Evolutionary conservation across 495 filamentous ascomycete species (phyloP).

Genomic region (Talaromyces liani): DNA sequence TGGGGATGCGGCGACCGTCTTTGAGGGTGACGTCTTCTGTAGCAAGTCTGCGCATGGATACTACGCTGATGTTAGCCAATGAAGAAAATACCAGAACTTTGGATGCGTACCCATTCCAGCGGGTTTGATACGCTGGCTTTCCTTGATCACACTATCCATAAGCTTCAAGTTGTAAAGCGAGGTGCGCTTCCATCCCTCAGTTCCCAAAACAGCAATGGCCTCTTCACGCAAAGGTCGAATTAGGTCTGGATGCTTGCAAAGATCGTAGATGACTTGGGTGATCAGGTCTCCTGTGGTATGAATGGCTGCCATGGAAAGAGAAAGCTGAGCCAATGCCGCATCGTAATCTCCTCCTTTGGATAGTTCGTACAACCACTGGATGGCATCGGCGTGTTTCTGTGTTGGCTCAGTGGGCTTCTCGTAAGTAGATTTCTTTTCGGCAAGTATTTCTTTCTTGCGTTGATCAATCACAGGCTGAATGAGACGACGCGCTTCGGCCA

Average conservation of each 20-base stretch:
- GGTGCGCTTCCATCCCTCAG: conserved; percentile 3
- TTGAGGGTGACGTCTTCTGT: conserved; percentile 12
- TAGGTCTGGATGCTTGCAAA: conserved; percentile 29
- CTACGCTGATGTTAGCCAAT: not conserved
- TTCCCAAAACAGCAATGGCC: not conserved
- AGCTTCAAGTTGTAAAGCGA: conserved; percentile 11
- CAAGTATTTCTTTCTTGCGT: conserved; percentile 11
- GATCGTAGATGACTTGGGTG: conserved; percentile 34
- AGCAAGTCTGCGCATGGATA: conserved; percentile 9
- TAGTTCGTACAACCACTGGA: conserved; percentile 30
- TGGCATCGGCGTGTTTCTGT: conserved; percentile 19
- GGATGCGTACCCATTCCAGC: conserved; percentile 21
- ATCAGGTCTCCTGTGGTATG: conserved; percentile 36
- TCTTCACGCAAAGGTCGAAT: conserved; percentile 14
- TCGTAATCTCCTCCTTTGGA: conserved; percentile 17
- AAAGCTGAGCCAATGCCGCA: conserved; percentile 20
- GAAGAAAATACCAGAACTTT: not conserved
- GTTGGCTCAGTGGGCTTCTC: conserved; percentile 11
- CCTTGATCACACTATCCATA: conserved; percentile 44
- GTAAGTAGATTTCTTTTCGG: conserved; percentile 19
- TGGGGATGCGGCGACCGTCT: conserved; percentile 16
- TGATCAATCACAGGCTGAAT: conserved; percentile 15
- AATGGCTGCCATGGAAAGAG: conserved; percentile 34
- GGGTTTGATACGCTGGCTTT: conserved; percentile 34
- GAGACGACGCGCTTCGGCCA: conserved; percentile 20